Evolutionary conservation across 225 moss, liverwort and hornwort species (phyloP).

Genomic region (Neckera pumila): DNA sequence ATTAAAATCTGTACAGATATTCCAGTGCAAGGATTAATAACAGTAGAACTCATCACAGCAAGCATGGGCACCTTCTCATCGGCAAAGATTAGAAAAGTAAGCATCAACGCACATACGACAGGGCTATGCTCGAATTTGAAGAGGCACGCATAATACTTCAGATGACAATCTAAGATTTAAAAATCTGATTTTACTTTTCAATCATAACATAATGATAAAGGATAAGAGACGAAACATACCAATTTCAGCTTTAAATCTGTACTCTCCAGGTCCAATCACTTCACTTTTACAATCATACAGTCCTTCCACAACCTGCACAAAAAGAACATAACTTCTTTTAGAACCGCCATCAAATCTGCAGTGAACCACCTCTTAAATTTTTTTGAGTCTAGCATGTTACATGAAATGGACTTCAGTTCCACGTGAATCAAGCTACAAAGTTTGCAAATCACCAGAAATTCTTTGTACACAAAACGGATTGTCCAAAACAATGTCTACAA

Average conservation of each 20-base stretch:
- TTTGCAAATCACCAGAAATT: background rate
- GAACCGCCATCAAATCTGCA: too few relatives aligned
- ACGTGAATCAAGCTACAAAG: background rate
- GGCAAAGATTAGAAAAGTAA: background rate
- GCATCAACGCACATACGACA: background rate
- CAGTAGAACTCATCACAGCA: background rate
- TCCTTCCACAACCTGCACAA: slow-evolving; percentile 89
- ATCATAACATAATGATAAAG: background rate
- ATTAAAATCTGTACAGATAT: slow-evolving; percentile 72
- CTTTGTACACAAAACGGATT: background rate
- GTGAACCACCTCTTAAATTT: background rate
- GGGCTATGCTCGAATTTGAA: background rate
- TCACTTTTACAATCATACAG: slow-evolving; percentile 99
- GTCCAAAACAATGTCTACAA: background rate
- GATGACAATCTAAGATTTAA: background rate
- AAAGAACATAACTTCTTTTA: background rate
- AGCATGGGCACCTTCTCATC: background rate
- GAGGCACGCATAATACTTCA: background rate
- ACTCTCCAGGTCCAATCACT: slow-evolving; percentile 95
- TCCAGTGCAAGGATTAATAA: background rate
- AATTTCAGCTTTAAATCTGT: slow-evolving; percentile 99
- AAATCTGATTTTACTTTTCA: background rate
- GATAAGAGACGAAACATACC: too few relatives aligned
- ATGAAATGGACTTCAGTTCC: background rate
- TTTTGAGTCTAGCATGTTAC: background rate